A percentile compares a stretch with the other conserved stretches of the same genome.
phyloP scores from a whole-genome alignment of 306 rosid genomes.

The Quillaja saponaria region DNA sequence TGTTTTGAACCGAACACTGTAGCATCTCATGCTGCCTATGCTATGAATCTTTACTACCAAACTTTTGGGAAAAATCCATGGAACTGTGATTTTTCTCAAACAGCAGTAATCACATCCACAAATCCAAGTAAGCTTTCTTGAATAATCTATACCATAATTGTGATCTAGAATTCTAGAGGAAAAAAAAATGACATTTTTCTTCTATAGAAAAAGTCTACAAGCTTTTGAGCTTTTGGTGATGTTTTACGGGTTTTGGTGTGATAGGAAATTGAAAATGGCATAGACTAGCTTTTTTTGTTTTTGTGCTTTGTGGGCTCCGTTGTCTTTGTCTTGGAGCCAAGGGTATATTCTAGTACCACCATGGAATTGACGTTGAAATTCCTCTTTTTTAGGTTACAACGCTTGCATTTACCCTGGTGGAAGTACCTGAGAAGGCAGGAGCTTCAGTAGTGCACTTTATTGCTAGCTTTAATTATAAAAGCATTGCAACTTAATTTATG shows the following conservation, averaged over 20 bases:
- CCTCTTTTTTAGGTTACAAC: conserved; percentile 66
- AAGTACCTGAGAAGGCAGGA: conserved; percentile 38
- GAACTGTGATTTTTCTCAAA: conserved; percentile 90
- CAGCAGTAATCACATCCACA: conserved; percentile 69
- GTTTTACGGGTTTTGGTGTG: conserved; percentile 10
- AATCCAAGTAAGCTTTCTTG: conserved; percentile 74
- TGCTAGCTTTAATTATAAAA: conserved; percentile 24
- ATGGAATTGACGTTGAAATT: neutral
- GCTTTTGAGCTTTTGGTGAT: conserved; percentile 10
- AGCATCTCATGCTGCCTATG: conserved; percentile 76
- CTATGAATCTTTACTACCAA: conserved; percentile 92
- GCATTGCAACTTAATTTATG: conserved; percentile 9
- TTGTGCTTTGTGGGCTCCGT: neutral
- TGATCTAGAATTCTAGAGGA: no score
- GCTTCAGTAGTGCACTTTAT: conserved; percentile 18
- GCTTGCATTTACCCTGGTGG: conserved; percentile 69
- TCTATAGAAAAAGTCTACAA: neutral
- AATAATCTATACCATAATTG: neutral
- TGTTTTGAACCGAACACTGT: conserved; percentile 78
- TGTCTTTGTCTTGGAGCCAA: conserved; percentile 5
- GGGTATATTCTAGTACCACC: neutral
- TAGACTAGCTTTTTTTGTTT: conserved; percentile 4
- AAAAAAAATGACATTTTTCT: conserved; percentile 9
- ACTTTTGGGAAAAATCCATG: conserved; percentile 48
- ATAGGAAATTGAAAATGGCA: conserved; percentile 9